phyloP scores from a whole-genome alignment of 345 rosid species.

The Microthlaspi erraticum region DNA sequence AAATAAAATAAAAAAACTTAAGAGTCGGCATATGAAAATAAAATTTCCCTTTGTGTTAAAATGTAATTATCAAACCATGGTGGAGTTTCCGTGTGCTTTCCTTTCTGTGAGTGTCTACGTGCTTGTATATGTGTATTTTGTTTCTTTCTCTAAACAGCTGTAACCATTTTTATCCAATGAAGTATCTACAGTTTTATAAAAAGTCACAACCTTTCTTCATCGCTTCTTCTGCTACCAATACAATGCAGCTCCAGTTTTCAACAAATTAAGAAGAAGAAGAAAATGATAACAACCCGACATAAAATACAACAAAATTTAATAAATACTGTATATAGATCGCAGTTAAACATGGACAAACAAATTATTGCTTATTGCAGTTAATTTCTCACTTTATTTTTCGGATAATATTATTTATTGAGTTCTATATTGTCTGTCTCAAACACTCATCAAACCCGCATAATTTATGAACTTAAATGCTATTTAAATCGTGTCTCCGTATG shows the following conservation, averaged over 20 bases:
- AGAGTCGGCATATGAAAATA: too few relatives aligned
- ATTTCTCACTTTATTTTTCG: not conserved
- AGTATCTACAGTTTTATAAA: conserved; percentile 34
- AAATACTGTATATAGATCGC: not conserved
- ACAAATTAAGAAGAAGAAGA: conserved; percentile 3
- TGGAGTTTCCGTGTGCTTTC: conserved; percentile 21
- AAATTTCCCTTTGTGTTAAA: too few relatives aligned
- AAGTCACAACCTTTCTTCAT: conserved; percentile 33
- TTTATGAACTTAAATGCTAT: conserved; percentile 33
- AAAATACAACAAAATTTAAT: conserved; percentile 6
- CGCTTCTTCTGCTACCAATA: conserved; percentile 31
- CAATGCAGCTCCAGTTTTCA: conserved; percentile 18
- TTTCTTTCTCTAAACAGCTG: conserved; percentile 36
- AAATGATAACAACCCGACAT: not conserved
- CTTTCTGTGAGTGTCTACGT: conserved; percentile 12
- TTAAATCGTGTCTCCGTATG: conserved; percentile 29
- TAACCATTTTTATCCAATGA: conserved; percentile 40
- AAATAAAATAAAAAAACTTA: too few relatives aligned
- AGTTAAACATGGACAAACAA: too few relatives aligned
- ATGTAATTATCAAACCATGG: too few relatives aligned
- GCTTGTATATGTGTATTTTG: not conserved
- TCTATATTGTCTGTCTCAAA: conserved; percentile 19
- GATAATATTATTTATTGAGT: conserved; percentile 35
- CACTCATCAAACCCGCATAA: conserved; percentile 28
- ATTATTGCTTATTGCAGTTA: too few relatives aligned